Conservation (phyloP, 1,284 basidiomycete genomes). For the Irpex rosettiformis region DNA sequence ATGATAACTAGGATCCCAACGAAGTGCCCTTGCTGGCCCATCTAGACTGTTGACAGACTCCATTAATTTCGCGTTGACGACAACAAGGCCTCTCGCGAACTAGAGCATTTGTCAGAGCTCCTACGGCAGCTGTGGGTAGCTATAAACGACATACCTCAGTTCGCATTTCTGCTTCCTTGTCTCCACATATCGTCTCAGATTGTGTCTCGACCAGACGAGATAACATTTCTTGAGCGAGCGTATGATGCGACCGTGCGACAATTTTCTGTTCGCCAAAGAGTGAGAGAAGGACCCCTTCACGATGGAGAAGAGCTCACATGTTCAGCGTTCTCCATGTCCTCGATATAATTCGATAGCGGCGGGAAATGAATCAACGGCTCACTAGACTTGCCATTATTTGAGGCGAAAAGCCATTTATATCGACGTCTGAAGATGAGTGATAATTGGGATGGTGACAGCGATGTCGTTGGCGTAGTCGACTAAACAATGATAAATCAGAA, state of each 20-base stretch:
- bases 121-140: too few relatives aligned
- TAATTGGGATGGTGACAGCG: slow-evolving; percentile 27
- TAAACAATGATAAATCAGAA: not conserved
- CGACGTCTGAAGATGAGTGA: slow-evolving; percentile 53
- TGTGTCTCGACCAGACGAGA: slow-evolving; percentile 8
- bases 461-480: not conserved
- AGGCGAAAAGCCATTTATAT: slow-evolving; percentile 69
- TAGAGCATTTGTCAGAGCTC: too few relatives aligned
- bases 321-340: not conserved
- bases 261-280: not conserved
- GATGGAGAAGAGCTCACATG: not conserved
- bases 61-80: slow-evolving; percentile 2
- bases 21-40: slow-evolving; percentile 30
- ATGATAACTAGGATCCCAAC: slow-evolving; percentile 39
- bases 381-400: not conserved
- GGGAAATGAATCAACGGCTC: slow-evolving; percentile 10
- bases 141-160: slow-evolving; percentile 5
- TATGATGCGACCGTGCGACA: not conserved
- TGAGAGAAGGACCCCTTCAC: not conserved
- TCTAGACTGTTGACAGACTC: slow-evolving; percentile 20
- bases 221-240: not conserved
- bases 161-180: slow-evolving; percentile 1
- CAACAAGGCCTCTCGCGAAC: not conserved
- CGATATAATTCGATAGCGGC: not conserved
- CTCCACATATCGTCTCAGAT: not conserved